phyloP scores from a whole-genome alignment of 177 flowering plant species.

The Tripterygium wilfordii region DNA sequence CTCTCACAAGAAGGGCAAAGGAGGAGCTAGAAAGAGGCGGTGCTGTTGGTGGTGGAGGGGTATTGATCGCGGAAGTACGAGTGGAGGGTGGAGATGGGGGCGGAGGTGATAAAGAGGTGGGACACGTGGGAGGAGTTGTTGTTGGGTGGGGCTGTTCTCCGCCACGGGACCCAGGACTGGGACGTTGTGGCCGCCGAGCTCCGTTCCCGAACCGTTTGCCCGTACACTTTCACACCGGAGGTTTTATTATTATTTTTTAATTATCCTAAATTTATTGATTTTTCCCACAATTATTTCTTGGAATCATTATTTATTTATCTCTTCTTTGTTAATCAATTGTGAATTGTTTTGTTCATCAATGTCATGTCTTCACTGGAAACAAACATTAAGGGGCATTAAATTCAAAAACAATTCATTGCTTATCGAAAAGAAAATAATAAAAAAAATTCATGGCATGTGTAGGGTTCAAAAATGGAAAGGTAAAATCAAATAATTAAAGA shows the following conservation, averaged over 20 bases:
- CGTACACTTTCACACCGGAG: slow-evolving; percentile 58
- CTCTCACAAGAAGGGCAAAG: slow-evolving; percentile 8
- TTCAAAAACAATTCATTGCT: no score
- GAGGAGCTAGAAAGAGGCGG: neutral
- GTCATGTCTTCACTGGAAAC: no score
- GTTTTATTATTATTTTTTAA: no score
- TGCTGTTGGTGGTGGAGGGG: no score
- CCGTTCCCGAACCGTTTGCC: slow-evolving; percentile 45
- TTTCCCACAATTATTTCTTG: slow-evolving; percentile 1
- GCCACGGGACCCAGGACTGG: slow-evolving; percentile 78
- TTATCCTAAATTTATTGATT: slow-evolving; percentile 1
- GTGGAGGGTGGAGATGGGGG: slow-evolving; percentile 22
- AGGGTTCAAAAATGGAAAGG: no score
- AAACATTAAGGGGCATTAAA: no score
- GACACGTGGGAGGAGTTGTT: slow-evolving; percentile 92
- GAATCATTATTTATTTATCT: no score
- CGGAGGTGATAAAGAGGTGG: slow-evolving; percentile 35
- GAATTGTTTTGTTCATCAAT: no score
- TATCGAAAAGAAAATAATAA: no score
- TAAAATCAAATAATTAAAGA: no score
- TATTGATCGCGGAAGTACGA: slow-evolving; percentile 13
- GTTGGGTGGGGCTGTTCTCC: slow-evolving; percentile 75
- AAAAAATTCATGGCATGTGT: no score
- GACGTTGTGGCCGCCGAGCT: slow-evolving; percentile 70
- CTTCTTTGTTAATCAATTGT: no score